Evolutionary conservation across 139 green algal genomes (phyloP).

Genomic region (Penium margaritaceum): DNA sequence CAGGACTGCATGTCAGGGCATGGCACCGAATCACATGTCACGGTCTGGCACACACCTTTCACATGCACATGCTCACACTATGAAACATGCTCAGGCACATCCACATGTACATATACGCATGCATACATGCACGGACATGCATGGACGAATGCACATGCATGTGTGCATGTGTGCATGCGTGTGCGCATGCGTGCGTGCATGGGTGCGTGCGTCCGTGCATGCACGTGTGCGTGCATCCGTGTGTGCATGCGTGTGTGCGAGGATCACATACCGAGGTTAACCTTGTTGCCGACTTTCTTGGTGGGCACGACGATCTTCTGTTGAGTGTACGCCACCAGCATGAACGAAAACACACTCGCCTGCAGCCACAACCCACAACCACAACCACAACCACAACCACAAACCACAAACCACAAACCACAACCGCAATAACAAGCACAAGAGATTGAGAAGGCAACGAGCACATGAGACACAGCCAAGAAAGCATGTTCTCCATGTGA

Average conservation of each 20-base stretch:
- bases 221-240: too few species aligned
- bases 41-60: too few species aligned
- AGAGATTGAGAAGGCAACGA: too few species aligned
- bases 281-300: constrained; percentile 41
- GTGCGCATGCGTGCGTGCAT: too few species aligned
- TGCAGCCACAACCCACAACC: constrained; percentile 21
- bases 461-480: too few species aligned
- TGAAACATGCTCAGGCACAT: background rate
- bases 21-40: background rate
- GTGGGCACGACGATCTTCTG: constrained; percentile 43
- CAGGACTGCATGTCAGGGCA: background rate
- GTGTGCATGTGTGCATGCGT: background rate
- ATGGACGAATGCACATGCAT: background rate
- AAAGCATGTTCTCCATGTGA: too few species aligned
- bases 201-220: too few species aligned
- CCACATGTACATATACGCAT: background rate
- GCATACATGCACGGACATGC: background rate
- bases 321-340: constrained; percentile 49
- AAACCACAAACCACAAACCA: too few species aligned
- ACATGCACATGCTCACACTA: too few species aligned
- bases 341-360: constrained; percentile 40
- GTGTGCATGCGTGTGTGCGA: too few species aligned
- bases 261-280: constrained; percentile 42
- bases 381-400: too few species aligned
- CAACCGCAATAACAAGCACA: too few species aligned